These are phyloP conservation scores for Pterocarpus macrocarpus DNA, from an alignment of 306 rosid species.

Conservation along the genomic window DNA sequence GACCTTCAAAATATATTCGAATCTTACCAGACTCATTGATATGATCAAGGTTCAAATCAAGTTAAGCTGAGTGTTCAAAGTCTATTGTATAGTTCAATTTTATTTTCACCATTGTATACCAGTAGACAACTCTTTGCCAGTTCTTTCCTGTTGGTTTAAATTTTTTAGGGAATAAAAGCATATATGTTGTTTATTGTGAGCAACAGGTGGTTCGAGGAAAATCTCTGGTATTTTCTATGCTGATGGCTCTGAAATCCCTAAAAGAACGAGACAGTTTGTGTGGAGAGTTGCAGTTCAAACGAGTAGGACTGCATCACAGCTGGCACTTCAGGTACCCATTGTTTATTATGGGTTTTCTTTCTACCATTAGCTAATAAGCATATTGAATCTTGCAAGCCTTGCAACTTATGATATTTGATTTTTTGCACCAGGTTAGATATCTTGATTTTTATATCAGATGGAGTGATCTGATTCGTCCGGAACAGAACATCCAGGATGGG, in stretches of 20 bases:
- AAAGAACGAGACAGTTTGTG: slow-evolving; percentile 80
- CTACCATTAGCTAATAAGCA: slow-evolving; percentile 6
- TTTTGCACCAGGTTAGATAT: slow-evolving; percentile 84
- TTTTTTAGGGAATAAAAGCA: slow-evolving; percentile 9
- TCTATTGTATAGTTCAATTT: slow-evolving; percentile 33
- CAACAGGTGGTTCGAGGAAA: slow-evolving; percentile 79
- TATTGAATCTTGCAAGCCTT: slow-evolving; percentile 42
- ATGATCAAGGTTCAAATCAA: slow-evolving; percentile 27
- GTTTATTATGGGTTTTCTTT: slow-evolving; percentile 38
- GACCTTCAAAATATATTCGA: not conserved
- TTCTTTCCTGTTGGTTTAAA: slow-evolving; percentile 7
- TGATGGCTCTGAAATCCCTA: slow-evolving; percentile 86
- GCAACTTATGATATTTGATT: slow-evolving; percentile 41
- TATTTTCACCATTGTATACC: slow-evolving; percentile 13
- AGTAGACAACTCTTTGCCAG: slow-evolving; percentile 10
- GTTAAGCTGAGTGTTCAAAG: slow-evolving; percentile 11
- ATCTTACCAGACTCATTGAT: not conserved
- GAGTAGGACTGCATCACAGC: slow-evolving; percentile 90
- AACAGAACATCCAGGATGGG: slow-evolving; percentile 78
- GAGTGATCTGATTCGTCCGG: slow-evolving; percentile 95
- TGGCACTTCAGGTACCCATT: slow-evolving; percentile 84
- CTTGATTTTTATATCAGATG: slow-evolving; percentile 88
- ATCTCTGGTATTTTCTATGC: slow-evolving; percentile 74
- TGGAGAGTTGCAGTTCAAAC: slow-evolving; percentile 95
- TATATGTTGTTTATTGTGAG: slow-evolving; percentile 43